Conservation (phyloP, 2,329 filamentous ascomycete genomes). For the Penicillium sclerotiorum region DNA sequence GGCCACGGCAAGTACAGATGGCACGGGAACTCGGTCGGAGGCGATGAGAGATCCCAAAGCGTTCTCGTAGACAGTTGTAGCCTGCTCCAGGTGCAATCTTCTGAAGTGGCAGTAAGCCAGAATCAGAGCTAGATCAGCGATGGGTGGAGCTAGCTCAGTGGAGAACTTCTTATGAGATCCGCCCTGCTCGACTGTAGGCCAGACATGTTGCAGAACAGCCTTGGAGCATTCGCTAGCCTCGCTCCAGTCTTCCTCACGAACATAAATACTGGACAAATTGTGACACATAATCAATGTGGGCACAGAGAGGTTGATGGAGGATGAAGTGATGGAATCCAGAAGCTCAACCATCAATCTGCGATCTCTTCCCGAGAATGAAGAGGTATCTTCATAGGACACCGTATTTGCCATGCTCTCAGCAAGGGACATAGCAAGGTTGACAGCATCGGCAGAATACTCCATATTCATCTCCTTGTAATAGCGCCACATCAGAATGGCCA, state of each 20-base stretch:
- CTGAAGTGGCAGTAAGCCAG: conserved; percentile 40
- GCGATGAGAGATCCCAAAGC: conserved; percentile 35
- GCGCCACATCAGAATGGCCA: conserved; percentile 37
- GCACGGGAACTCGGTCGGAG: conserved; percentile 35
- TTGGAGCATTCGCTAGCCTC: conserved; percentile 31
- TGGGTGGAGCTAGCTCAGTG: conserved; percentile 32
- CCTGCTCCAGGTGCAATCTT: conserved; percentile 32
- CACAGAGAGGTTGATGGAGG: conserved; percentile 24
- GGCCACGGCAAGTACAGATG: conserved; percentile 34
- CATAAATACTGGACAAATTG: conserved; percentile 34
- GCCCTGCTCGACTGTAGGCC: conserved; percentile 34
- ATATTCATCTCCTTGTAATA: conserved; percentile 36
- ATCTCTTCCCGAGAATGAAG: conserved; percentile 27
- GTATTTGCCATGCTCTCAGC: conserved; percentile 28
- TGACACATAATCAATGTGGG: conserved; percentile 34
- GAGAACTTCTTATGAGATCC: conserved; percentile 34
- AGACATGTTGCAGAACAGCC: conserved; percentile 36
- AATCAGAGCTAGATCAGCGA: conserved; percentile 36
- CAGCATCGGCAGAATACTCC: conserved; percentile 34
- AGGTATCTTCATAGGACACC: conserved; percentile 25
- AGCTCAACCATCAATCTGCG: conserved; percentile 35
- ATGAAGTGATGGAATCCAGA: conserved; percentile 36
- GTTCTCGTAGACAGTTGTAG: conserved; percentile 36
- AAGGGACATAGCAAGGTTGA: conserved; percentile 31
- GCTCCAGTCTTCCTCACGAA: conserved; percentile 35